Evolutionary conservation across 345 rosid species (phyloP), one percentile per base, ranked within the genome.

Genomic region (Ceriops tagal): DNA sequence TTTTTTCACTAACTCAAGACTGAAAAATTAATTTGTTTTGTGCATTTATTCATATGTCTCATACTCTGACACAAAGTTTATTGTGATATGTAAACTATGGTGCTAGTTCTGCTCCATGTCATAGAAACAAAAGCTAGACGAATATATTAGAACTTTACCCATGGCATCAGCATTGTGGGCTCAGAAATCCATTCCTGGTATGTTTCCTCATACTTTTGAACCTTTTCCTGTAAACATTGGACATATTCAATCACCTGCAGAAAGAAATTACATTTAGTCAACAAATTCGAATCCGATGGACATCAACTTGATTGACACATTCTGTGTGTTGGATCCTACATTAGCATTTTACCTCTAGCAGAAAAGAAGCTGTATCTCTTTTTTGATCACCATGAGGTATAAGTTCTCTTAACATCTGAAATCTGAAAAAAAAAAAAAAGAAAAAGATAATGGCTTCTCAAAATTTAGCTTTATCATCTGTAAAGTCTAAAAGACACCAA

Each of bases 331-430:
- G 62, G 47, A 32, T 58, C 31, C n/a, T 47, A 37, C 37, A 51
- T 63, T 30, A 58, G 46, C 26, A 31, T 19, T 59, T 47, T 68
- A 77, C 76, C 80, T 72, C 80, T 26, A 77, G 72, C 22, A 77
- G 66, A 72, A 77, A 77, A 10, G 80, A 77, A 51, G 77, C 73
- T 15, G 80, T 77, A 31, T 77, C 80, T 64, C 77, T 77, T 56
- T 77, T 77, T 65, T 77, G 80, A 72, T 77, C 77, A 52, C 80
- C 68, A 31, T 68, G 67, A 67, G 80, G 80, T 61, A 77, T 64
- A 31, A 77, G 65, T 30, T 72, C 80, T 77, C 80, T 77, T 47
- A 77, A 57, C 63, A 77, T 63, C 76, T 77, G 80, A 72, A 77
- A 77, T 72, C 76, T 77, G 80, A 24, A 51, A 67, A 10, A 62